Percentiles rank a stretch among this genome's conserved stretches.
phyloP scores from a whole-genome alignment of 176 grass and related monocot species.

The Microstegium vimineum region DNA sequence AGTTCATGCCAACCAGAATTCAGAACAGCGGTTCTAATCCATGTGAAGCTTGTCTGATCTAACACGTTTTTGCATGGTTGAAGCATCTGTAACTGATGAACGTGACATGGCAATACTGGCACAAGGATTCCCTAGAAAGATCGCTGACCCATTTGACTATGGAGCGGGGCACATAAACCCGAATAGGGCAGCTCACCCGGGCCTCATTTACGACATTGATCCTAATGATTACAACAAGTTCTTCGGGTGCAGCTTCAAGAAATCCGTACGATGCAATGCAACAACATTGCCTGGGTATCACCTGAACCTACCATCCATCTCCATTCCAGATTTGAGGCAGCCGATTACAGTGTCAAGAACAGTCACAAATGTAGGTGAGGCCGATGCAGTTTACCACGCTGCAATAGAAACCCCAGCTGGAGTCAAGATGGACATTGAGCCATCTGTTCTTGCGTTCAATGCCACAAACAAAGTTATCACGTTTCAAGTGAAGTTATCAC shows the following conservation, averaged over 20 bases:
- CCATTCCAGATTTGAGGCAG: constrained; percentile 15
- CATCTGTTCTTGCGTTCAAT: constrained; percentile 11
- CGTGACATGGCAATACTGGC: constrained; percentile 28
- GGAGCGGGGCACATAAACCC: constrained; percentile 21
- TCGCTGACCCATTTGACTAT: constrained; percentile 40
- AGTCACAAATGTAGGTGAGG: constrained; percentile 22
- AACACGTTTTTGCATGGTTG: background rate
- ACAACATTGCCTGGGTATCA: background rate
- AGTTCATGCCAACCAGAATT: background rate
- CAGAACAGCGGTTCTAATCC: background rate
- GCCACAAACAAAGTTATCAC: background rate
- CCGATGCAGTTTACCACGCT: constrained; percentile 2
- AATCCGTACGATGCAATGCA: background rate
- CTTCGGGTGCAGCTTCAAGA: constrained; percentile 10
- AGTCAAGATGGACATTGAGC: constrained; percentile 32
- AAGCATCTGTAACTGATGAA: constrained; percentile 21
- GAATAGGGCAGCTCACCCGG: constrained; percentile 14
- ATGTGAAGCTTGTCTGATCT: background rate
- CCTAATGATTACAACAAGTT: constrained; percentile 22
- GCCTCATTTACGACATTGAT: constrained; percentile 33
- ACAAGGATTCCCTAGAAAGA: constrained; percentile 9
- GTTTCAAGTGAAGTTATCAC: constrained; percentile 29
- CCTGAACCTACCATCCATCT: constrained; percentile 30
- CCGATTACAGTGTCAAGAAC: background rate
- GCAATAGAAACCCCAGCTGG: constrained; percentile 5